Conservation (phyloP, 495 filamentous ascomycete species). For the Aspergillus saccharolyticus region DNA sequence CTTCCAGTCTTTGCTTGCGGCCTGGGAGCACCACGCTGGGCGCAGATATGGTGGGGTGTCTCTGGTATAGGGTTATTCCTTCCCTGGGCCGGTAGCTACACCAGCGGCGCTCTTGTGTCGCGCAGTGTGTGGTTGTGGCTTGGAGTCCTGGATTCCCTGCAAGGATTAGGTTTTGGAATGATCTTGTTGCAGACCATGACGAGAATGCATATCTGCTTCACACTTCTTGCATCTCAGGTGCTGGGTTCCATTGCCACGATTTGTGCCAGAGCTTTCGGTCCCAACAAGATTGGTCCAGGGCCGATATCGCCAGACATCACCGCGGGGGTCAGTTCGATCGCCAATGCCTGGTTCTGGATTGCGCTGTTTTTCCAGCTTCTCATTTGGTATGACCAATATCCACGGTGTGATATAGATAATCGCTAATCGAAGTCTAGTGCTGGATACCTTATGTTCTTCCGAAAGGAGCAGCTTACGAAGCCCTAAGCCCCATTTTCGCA, state of each 20-base stretch:
- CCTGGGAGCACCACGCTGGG: conserved; percentile 47
- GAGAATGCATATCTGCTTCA: conserved; percentile 47
- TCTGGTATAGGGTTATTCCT: conserved; percentile 43
- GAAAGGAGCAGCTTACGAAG: conserved; percentile 67
- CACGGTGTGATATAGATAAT: not conserved
- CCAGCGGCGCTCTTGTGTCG: conserved; percentile 40
- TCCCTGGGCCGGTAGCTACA: conserved; percentile 45
- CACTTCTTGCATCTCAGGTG: conserved; percentile 45
- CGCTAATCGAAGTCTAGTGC: conserved; percentile 29
- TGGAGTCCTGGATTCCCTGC: conserved; percentile 43
- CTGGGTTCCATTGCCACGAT: conserved; percentile 49
- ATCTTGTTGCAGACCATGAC: conserved; percentile 48
- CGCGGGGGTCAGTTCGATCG: conserved; percentile 41
- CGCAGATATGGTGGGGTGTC: conserved; percentile 50
- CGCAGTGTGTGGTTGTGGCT: conserved; percentile 50
- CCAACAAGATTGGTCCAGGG: conserved; percentile 46
- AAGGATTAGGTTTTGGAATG: conserved; percentile 50
- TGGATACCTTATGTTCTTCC: conserved; percentile 65
- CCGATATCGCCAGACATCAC: conserved; percentile 45
- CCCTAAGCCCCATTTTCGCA: conserved; percentile 40
- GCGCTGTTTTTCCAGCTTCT: conserved; percentile 55
- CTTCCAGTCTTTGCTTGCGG: conserved; percentile 48
- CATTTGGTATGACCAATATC: conserved; percentile 45
- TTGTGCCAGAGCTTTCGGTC: conserved; percentile 41
- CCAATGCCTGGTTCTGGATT: conserved; percentile 63